phyloP scores from a whole-genome alignment of 2,329 filamentous ascomycete genomes.

The Decorospora gaudefroyi region DNA sequence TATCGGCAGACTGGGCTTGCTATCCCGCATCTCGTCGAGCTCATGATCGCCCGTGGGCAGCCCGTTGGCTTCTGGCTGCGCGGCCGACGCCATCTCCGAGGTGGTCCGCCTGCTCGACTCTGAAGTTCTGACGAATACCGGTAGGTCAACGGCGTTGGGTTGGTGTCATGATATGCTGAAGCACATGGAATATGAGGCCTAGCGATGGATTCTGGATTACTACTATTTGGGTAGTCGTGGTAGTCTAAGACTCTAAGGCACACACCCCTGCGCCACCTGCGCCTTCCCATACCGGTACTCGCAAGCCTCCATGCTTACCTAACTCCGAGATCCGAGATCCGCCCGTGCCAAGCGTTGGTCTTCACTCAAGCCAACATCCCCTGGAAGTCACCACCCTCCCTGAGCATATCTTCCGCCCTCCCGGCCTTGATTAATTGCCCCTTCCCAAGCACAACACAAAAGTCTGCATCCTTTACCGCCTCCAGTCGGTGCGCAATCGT shows the following conservation, averaged over 20 bases:
- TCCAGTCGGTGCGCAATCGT: slow-evolving; percentile 68
- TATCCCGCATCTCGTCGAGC: slow-evolving; percentile 45
- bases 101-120: slow-evolving; percentile 26
- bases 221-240: too few species aligned
- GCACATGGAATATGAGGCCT: too few species aligned
- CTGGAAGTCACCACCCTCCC: slow-evolving; percentile 41
- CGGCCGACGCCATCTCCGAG: slow-evolving; percentile 37
- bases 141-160: neutral
- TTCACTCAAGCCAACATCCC: slow-evolving; percentile 38
- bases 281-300: too few species aligned
- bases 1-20: slow-evolving; percentile 51
- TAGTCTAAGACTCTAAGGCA: too few species aligned
- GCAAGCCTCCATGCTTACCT: too few species aligned
- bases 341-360: neutral
- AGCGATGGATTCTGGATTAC: too few species aligned
- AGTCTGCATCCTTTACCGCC: slow-evolving; percentile 63
- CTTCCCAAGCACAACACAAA: slow-evolving; percentile 59
- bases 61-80: slow-evolving; percentile 30
- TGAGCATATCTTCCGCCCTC: slow-evolving; percentile 42
- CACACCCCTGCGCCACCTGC: too few species aligned
- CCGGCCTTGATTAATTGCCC: slow-evolving; percentile 53
- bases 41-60: slow-evolving; percentile 40
- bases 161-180: too few species aligned
- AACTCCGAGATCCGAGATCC: too few species aligned
- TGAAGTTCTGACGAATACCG: too few species aligned